Evolutionary conservation across 306 rosid species (phyloP).

Genomic region (Cicer chorassanicum): DNA sequence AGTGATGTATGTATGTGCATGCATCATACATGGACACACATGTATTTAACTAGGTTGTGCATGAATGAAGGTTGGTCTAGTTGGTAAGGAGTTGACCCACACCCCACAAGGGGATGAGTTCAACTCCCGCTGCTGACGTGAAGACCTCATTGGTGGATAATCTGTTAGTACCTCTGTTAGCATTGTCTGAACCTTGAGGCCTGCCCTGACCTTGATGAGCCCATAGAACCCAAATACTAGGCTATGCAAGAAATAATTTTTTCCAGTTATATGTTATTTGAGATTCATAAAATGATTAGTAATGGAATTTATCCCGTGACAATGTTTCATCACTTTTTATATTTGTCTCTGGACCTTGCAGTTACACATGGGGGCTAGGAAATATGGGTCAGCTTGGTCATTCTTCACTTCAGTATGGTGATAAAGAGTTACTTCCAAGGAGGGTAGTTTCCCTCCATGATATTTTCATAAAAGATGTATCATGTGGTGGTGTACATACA

Average conservation of each 20-base stretch:
- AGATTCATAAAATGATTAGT: slow-evolving; percentile 4
- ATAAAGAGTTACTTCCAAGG: slow-evolving; percentile 88
- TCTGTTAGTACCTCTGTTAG: too few species aligned
- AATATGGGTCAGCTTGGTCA: slow-evolving; percentile 98
- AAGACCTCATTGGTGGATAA: too few species aligned
- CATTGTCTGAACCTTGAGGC: too few species aligned
- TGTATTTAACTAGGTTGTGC: slow-evolving; percentile 4
- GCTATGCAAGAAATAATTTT: slow-evolving; percentile 13
- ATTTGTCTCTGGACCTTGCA: slow-evolving; percentile 49
- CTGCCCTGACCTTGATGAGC: too few species aligned
- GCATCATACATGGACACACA: slow-evolving; percentile 12
- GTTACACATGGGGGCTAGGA: slow-evolving; percentile 97
- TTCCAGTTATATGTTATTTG: slow-evolving; percentile 15
- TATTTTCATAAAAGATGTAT: slow-evolving; percentile 60
- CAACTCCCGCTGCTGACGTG: too few species aligned
- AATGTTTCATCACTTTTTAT: slow-evolving; percentile 37
- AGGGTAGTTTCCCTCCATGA: slow-evolving; percentile 86
- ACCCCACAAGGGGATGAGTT: too few species aligned
- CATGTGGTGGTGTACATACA: slow-evolving; percentile 92
- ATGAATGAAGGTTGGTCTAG: too few species aligned
- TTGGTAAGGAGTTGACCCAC: too few species aligned
- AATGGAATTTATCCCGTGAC: slow-evolving; percentile 7
- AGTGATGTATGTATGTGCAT: not conserved
- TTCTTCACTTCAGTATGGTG: slow-evolving; percentile 83
- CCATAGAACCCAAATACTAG: not conserved